Conservation (phyloP, 257 asterid genomes). For the Leptodermis oblonga region DNA sequence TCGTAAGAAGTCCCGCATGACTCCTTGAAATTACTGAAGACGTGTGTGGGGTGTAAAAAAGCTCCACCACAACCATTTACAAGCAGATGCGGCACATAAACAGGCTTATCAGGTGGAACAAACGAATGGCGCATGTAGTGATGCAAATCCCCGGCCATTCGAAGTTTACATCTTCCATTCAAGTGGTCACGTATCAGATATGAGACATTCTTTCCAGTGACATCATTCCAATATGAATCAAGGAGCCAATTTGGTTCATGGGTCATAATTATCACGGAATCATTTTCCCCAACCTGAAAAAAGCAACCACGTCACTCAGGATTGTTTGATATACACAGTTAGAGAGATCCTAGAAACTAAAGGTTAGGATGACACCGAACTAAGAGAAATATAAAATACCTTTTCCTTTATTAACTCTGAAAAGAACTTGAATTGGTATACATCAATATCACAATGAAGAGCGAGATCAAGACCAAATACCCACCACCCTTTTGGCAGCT, state of each 20-base stretch:
- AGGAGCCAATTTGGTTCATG: constrained; percentile 98
- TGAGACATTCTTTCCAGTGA: constrained; percentile 71
- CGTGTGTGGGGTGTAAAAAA: constrained; percentile 97
- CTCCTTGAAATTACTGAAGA: constrained; percentile 64
- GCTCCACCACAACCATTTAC: constrained; percentile 99
- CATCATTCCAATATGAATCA: constrained; percentile 85
- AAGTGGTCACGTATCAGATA: constrained; percentile 80
- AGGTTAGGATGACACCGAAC: not conserved
- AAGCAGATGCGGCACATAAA: constrained; percentile 76
- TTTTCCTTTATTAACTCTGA: constrained; percentile 75
- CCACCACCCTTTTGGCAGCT: constrained; percentile 98
- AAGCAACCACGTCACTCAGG: not conserved
- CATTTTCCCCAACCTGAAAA: constrained; percentile 68
- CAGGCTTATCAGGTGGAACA: constrained; percentile 77
- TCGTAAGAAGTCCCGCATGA: constrained; percentile 64
- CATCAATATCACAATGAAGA: constrained; percentile 90
- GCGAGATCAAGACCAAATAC: constrained; percentile 97
- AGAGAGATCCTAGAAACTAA: not conserved
- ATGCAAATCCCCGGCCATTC: constrained; percentile 96
- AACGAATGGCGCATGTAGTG: constrained; percentile 95
- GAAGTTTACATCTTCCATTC: constrained; percentile 82
- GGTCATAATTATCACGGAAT: constrained; percentile 93
- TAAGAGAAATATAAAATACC: constrained; percentile 40
- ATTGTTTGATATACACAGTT: not conserved
- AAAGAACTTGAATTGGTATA: constrained; percentile 91